Evolutionary conservation across 1,139 yeast genomes (phyloP).

Genomic region (Saccharomyces pastorianus): DNA sequence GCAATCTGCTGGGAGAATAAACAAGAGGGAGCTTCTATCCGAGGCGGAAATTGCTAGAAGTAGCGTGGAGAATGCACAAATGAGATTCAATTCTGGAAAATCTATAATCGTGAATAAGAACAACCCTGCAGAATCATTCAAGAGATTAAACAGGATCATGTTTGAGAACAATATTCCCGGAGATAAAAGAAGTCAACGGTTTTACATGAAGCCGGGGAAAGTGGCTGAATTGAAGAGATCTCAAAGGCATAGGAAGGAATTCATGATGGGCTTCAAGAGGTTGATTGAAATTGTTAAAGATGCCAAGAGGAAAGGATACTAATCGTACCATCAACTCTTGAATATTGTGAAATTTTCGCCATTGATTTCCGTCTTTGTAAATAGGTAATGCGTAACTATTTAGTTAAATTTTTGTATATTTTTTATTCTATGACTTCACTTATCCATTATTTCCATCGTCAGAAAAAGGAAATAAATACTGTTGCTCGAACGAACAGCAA

Average conservation of each 20-base stretch:
- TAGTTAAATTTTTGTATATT: not conserved
- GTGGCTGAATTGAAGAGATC: constrained; percentile 38
- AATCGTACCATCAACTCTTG: not conserved
- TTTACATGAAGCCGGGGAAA: constrained; percentile 43
- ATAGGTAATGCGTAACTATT: not conserved
- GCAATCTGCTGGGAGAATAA: not conserved
- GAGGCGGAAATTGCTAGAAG: not conserved
- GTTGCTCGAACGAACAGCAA: not conserved
- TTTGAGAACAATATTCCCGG: constrained; percentile 34
- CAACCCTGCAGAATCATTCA: constrained; percentile 31
- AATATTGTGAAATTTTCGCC: not conserved
- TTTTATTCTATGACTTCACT: not conserved
- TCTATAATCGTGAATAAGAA: not conserved
- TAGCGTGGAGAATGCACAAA: constrained; percentile 1
- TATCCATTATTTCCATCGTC: not conserved
- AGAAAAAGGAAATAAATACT: not conserved
- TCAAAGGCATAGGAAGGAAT: constrained; percentile 39
- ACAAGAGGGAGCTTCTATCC: not conserved
- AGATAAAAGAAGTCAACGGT: constrained; percentile 36
- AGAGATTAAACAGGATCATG: constrained; percentile 32
- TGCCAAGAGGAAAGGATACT: constrained; percentile 44
- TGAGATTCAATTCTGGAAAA: not conserved
- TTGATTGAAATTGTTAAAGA: constrained; percentile 41
- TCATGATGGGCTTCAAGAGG: constrained; percentile 42
- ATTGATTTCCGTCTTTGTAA: not conserved